Evolutionary conservation across 2,329 filamentous ascomycete species (phyloP), one percentile per base, ranked within the genome.

Genomic region (Monosporascus sp.): DNA sequence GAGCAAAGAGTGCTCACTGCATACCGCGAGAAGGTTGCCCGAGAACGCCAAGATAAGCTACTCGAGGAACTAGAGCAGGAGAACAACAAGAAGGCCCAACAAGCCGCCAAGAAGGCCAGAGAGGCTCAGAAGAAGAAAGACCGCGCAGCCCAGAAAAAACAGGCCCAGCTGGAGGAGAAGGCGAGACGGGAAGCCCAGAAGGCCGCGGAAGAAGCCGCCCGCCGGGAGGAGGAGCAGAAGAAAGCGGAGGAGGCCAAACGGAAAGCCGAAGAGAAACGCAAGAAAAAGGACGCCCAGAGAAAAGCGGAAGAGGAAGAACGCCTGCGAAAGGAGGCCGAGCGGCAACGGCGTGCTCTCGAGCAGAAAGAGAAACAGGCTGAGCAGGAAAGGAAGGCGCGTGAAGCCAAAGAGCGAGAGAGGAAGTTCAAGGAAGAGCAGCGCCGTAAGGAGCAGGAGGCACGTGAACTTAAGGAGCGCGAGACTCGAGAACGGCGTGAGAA

Each of bases 1-100:
- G 94, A 99, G 75, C 94, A 99, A 71, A 83, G 94, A 59, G 94
- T 99, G 22, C 80, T 99, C 55, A 93, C 90, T 43, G 94, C 94
- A n/a, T 99, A 99, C 73, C 89, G 91, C 70, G 93, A 97, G 74
- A 97, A 97, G 70, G 93, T 99, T 3, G 91, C 94, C 19, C 86
- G 87, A 63, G 93, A 99, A 73, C 89, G 94, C 27, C 93, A 97
- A 67, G 81, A 89, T 66, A 91, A 91, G 69, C 84, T 99, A 22
- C 79, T 99, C 26, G 89, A 97, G 68, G 94, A 99, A 70, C 78
- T 97, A 3, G 86, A 92, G 61, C 90, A 96, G 67, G 94, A 99
- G 69, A 83, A 84, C 58, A 84, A 85, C 52, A 83, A 86, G 49
- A 86, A 89, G 57, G 83, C 86, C 50, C 83, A 93, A 69, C 87